Evolutionary conservation across 805 yeast species (phyloP), one percentile per base, ranked within the genome.

Genomic region (Saccharomycopsis selenospora): DNA sequence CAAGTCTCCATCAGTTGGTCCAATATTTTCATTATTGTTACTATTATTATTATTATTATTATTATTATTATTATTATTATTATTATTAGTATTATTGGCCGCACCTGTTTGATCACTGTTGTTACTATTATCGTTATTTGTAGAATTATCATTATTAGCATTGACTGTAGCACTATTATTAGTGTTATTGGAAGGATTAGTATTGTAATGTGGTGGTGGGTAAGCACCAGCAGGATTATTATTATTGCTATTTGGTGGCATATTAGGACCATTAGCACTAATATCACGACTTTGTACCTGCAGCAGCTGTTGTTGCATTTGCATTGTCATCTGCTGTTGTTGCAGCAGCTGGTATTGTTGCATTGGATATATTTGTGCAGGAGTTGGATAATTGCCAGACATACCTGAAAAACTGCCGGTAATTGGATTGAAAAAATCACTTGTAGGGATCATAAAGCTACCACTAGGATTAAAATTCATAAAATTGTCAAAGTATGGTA

Each of bases 301-400:
- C 14, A 33, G 38, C 38, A 33, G n/a, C 26, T 40, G 43, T 23
- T 40, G 45, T 23, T 26, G 33, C 45, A 7, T 14, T 29, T 27
- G 51, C 23, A 40, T 48, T 25, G 40, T 53, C 25, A 27, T 27
- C 45, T 47, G 55, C 49, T 48, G 60, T 43, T 55, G 62, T 36
- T 56, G 63, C 45, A 56, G 52, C 5, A 14, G 48, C 25, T 40
- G 50, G 14, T 45, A 49, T 36, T 46, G 41, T 36, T 44, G 48
- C 48, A 45, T 27, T 26, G 41, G 49, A 22, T 22, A 56, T 30
- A 26, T 36, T 46, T 27, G 44, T 40, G 14, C 53, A 17, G 46
- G 25, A 3, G 46, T n/a, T 6, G 29, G 38, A 27, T n/a, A n/a
- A 13, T 41, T 20, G 10, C 26, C 46, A 25, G 46, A 29, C 26